phyloP scores from a whole-genome alignment of 202 grass and related monocot genomes.

The Carex arenaria region DNA sequence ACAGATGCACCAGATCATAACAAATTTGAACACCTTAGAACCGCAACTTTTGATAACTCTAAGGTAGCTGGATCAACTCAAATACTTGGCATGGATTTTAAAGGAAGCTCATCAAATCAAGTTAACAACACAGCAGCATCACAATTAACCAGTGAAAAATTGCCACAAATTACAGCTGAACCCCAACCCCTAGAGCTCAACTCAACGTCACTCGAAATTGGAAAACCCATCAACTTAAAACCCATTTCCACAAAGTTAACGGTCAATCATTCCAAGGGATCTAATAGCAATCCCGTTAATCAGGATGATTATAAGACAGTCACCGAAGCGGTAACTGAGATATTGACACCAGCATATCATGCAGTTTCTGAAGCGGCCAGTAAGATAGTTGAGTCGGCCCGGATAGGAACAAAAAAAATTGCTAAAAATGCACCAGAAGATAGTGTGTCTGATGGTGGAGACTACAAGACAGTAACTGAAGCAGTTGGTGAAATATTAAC shows the following conservation, averaged over 20 bases:
- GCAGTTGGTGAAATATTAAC: constrained; percentile 17
- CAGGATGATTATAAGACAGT: constrained; percentile 21
- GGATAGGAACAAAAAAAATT: neutral
- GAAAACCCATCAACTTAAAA: constrained; percentile 13
- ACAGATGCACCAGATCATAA: neutral
- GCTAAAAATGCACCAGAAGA: neutral
- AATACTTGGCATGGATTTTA: neutral
- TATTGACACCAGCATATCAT: constrained; percentile 18
- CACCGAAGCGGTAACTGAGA: constrained; percentile 8
- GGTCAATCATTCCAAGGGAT: neutral
- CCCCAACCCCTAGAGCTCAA: neutral
- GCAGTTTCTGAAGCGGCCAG: constrained; percentile 7
- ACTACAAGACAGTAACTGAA: constrained; percentile 23
- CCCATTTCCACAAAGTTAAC: constrained; percentile 1
- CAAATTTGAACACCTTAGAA: neutral
- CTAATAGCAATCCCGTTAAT: neutral
- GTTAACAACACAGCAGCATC: neutral
- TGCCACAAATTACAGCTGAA: neutral
- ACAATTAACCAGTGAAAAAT: neutral
- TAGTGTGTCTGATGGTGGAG: neutral
- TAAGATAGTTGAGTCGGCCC: constrained; percentile 4
- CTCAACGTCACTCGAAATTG: neutral
- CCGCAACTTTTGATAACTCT: neutral
- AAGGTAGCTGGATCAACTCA: neutral
- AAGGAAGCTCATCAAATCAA: neutral